Conservation (phyloP, 768 basidiomycete species). For the Rickenella mellea region DNA sequence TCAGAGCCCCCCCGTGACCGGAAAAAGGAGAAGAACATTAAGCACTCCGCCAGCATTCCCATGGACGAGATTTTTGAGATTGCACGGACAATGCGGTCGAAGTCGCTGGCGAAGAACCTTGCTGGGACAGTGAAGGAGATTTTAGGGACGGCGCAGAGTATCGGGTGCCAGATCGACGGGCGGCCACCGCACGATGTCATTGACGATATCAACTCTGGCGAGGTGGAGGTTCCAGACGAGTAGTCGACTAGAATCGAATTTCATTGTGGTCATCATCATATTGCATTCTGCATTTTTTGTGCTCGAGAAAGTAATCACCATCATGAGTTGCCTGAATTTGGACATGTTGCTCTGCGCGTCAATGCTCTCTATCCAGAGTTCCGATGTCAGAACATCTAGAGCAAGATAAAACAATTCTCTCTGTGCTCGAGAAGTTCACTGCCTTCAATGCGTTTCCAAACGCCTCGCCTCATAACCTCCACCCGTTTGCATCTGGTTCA, state of each 20-base stretch:
- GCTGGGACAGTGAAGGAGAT: constrained; percentile 94
- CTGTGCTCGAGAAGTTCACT: constrained; percentile 6
- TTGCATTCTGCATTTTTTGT: constrained; percentile 6
- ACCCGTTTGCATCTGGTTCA: constrained; percentile 14
- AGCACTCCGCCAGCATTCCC: constrained; percentile 89
- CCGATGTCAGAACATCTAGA: too few species aligned
- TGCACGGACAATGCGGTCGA: constrained; percentile 91
- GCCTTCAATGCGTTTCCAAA: constrained; percentile 9
- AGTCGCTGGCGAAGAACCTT: constrained; percentile 88
- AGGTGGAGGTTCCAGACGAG: constrained; percentile 81
- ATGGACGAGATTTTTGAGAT: constrained; percentile 92
- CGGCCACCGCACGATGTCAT: constrained; percentile 89
- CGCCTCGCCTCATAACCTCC: constrained; percentile 11
- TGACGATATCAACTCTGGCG: constrained; percentile 75
- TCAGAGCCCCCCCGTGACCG: constrained; percentile 97
- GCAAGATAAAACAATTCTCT: constrained; percentile 1
- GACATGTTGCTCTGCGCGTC: too few species aligned
- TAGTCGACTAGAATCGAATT: constrained; percentile 29
- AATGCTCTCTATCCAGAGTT: too few species aligned
- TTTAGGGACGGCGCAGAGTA: constrained; percentile 91
- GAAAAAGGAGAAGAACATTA: constrained; percentile 99
- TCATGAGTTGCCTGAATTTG: too few species aligned
- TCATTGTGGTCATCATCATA: background rate
- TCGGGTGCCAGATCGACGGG: constrained; percentile 96
- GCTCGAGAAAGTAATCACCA: background rate